Evolutionary conservation across 441 rosid genomes (phyloP), one percentile per base, ranked within the genome.

Genomic region (Eutrema salsugineum): DNA sequence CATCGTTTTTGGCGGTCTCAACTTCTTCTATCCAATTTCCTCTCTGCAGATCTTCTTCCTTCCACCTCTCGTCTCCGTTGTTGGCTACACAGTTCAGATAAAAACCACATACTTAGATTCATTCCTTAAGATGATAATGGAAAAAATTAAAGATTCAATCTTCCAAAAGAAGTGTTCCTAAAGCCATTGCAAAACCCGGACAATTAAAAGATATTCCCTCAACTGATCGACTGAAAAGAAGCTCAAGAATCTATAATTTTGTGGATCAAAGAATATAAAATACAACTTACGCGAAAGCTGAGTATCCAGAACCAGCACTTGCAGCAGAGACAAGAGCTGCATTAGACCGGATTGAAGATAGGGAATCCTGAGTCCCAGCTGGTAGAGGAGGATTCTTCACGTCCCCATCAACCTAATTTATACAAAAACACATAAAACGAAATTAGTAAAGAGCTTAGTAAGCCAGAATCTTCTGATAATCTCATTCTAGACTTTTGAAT

Each of bases 1-100:
- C 15, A 22, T 32, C 15, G 32, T 44, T 54, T 15, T 24, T 27
- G 60, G 19, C n/a, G 38, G 33, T 57, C 66, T 90, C 84, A 92
- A 36, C 91, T 86, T 83, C 90, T 85, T 81, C 91, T 86, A 50
- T 91, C 95, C 69, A 82, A 56, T 88, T 79, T 94, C 80, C 80
- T 85, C 72, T 92, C 97, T 20, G 83, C 77, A 12, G 91, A 89
- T 83, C 83, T 88, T 76, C 72, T 86, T 79, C 89, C 97, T 77
- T 90, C 97, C 22, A 86, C 89, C 73, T 90, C 98, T 69, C 94
- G 83, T 76, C 92, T 85, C 76, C 88, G 86, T 79, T 94, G 98
- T 78, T 89, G 96, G 66, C 98, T 95, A 86, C 59, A 50, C 8
- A 14, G 8, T 70, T 64, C 30, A 48, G 27, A 48, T 22, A 8